A percentile compares a stretch with the other conserved stretches of the same genome.
These are phyloP conservation scores for Colletotrichum sp. DNA, from an alignment of 2,329 filamentous ascomycete genomes.

Conservation along the genomic window DNA sequence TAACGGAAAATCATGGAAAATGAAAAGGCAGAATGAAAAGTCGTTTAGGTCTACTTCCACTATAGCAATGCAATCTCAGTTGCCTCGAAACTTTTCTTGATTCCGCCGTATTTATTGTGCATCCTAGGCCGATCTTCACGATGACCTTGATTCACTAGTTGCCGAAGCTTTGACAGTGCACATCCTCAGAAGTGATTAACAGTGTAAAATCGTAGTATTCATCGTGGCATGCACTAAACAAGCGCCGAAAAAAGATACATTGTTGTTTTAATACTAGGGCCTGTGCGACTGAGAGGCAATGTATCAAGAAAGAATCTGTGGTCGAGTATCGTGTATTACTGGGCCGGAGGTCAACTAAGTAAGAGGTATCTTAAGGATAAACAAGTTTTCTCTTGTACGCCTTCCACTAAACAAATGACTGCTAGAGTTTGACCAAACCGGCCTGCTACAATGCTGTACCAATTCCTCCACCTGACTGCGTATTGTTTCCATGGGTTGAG, in stretches of 20 bases:
- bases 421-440: background rate
- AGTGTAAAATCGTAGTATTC: rapidly evolving
- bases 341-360: background rate
- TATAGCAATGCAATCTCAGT: background rate
- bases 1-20: slow-evolving; percentile 4
- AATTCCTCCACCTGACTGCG: background rate
- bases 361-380: background rate
- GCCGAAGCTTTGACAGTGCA: background rate
- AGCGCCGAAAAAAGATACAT: no score
- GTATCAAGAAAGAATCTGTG: rapidly evolving
- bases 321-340: rapidly evolving
- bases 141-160: rapidly evolving
- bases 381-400: background rate
- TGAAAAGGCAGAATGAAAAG: slow-evolving; percentile 1
- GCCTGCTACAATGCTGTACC: background rate
- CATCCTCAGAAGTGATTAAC: rapidly evolving
- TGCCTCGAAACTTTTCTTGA: background rate
- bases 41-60: background rate
- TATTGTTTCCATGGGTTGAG: background rate
- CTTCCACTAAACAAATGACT: background rate
- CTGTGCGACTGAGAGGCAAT: background rate
- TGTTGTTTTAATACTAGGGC: background rate
- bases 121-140: no score
- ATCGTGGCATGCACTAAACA: no score
- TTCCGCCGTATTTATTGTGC: no score